Evolutionary conservation across 768 basidiomycete species (phyloP), one percentile per base, ranked within the genome.

Genomic region (Ephemerocybe angulata): DNA sequence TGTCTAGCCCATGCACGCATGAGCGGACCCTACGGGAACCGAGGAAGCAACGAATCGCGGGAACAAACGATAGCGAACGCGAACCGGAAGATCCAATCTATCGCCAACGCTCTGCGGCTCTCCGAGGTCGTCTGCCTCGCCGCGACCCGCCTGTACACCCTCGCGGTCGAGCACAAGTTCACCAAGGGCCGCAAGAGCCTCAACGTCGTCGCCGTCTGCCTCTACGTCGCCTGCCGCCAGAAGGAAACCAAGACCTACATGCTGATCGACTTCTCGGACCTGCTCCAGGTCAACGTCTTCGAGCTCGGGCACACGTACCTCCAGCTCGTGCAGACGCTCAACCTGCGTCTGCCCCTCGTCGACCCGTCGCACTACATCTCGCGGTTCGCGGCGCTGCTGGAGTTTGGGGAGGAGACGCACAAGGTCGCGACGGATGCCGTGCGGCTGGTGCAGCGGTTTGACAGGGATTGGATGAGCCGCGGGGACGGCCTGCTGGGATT

Each of bases 221-320:
- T 98, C 43, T 98, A 99, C 66, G 84, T 96, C 40, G 92, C 94
- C 3, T 96, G 94, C 66, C 72, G 96, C 56, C 87, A 94, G 70
- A 90, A 88, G 63, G 91, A 96, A 70, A 93, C 91, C 0, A 74
- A 88, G 50, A 92, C 87, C 54, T 91, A 95, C 69, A 98, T 98
- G 97, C 83, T 99, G 24, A 98, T 99, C 58, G 97, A 99, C 72
- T 98, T 99, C 63, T 93, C 93, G n/a, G 96, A 98, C 66, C 76
- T 95, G 37, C 81, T 99, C 3, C 89, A 93, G 76, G 95, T 89
- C 60, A 58, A 98, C 65, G 97, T 99, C 12, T 98, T 96, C 63
- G 93, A 94, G 64, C 88, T 99, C 19, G 97, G 97, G 0, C 88
- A 93, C 52, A 95, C 92, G 0, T 99, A 98, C 66, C 86, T 98